phyloP scores from a whole-genome alignment of 2,329 filamentous ascomycete species.

The Curvularia hawaiiensis region DNA sequence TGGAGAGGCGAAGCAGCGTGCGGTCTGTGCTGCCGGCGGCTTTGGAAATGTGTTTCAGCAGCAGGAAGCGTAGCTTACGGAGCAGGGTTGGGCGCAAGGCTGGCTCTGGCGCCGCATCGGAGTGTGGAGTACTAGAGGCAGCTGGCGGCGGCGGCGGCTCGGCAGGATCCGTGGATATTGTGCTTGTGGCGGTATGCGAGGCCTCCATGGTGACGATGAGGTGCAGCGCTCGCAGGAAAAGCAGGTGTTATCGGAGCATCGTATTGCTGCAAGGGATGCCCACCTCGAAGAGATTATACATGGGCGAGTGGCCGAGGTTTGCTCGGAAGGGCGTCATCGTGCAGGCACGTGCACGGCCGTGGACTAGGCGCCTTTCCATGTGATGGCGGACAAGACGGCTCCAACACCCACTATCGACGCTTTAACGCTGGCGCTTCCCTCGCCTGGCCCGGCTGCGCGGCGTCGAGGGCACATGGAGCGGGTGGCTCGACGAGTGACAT shows the following conservation, averaged over 20 bases:
- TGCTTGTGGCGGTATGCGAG: constrained; percentile 25
- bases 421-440: constrained; percentile 1
- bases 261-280: background rate
- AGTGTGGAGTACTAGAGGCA: constrained; percentile 9
- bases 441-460: background rate
- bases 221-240: background rate
- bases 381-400: constrained; percentile 7
- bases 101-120: constrained; percentile 17
- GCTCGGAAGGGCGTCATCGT: constrained; percentile 12
- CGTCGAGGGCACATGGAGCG: background rate
- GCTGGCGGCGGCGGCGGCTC: background rate
- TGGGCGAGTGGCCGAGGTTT: constrained; percentile 17
- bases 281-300: background rate
- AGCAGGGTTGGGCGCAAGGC: constrained; percentile 12
- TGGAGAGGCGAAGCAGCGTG: constrained; percentile 40
- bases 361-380: constrained; percentile 5
- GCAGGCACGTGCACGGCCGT: constrained; percentile 8
- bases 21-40: constrained; percentile 37
- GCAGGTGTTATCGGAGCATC: constrained; percentile 6
- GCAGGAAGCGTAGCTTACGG: constrained; percentile 21
- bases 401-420: background rate
- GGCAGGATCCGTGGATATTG: constrained; percentile 26
- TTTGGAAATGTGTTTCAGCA: constrained; percentile 27
- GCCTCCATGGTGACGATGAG: constrained; percentile 17
- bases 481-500: background rate